Conservation (phyloP, 805 yeast genomes). For the Ogataea chonburiensis region DNA sequence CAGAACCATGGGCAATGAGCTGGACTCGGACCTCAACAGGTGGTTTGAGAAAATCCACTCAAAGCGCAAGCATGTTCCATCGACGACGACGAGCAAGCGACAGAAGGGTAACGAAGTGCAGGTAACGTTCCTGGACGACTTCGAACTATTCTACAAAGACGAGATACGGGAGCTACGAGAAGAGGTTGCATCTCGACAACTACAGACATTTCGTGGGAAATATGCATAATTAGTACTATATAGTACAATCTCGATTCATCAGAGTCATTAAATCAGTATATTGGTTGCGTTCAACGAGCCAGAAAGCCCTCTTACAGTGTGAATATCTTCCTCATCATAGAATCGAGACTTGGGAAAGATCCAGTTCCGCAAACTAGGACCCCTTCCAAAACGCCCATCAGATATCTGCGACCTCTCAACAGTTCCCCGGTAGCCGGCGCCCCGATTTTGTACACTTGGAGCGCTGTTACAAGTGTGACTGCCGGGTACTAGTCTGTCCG, state of each 20-base stretch:
- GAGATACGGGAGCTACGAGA: conserved; percentile 20
- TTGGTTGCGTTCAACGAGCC: conserved; percentile 38
- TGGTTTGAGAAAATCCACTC: conserved; percentile 11
- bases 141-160: conserved; percentile 23
- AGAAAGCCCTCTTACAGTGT: conserved; percentile 50
- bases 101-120: background rate
- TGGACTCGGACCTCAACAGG: conserved; percentile 16
- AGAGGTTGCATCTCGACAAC: conserved; percentile 20
- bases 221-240: conserved; percentile 1
- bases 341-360: conserved; percentile 4
- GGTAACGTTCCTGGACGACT: conserved; percentile 21
- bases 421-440: conserved; percentile 44
- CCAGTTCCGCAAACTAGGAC: conserved; percentile 2
- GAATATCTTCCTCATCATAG: conserved; percentile 42
- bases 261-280: conserved; percentile 58
- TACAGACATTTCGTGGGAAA: conserved; percentile 12
- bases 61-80: conserved; percentile 7
- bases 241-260: conserved; percentile 26
- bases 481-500: conserved; percentile 43
- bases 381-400: conserved; percentile 23
- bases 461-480: conserved; percentile 46
- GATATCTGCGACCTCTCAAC: conserved; percentile 50
- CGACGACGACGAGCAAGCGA: conserved; percentile 2
- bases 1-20: conserved; percentile 9
- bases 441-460: conserved; percentile 51